Evolutionary conservation across 108 stramenopile genomes (phyloP), one percentile per base, ranked within the genome.

Genomic region (Aurantiochytrium sp.): DNA sequence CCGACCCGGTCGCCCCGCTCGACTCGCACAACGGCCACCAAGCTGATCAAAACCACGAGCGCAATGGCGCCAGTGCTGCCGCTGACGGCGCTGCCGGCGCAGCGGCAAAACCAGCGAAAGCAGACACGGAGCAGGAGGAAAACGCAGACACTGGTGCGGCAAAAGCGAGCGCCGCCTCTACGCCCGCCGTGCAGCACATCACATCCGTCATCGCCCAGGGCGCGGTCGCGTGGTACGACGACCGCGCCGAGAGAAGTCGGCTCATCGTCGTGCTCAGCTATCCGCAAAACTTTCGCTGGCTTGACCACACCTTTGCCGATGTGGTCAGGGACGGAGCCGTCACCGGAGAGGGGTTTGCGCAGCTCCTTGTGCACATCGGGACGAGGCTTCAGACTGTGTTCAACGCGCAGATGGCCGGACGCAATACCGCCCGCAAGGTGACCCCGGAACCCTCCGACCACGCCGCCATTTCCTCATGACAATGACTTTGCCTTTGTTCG

Each of bases 131-230:
- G n/a, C n/a, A n/a, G n/a, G n/a, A n/a, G n/a, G n/a, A n/a, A n/a
- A n/a, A n/a, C n/a, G n/a, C n/a, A n/a, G n/a, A n/a, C n/a, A n/a
- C n/a, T n/a, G n/a, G n/a, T n/a, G 50, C 15, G 50, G 50, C 50
- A 52, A 52, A 52, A 52, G 50, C n/a, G n/a, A n/a, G n/a, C n/a
- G n/a, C n/a, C n/a, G n/a, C n/a, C n/a, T n/a, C n/a, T n/a, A n/a
- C n/a, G n/a, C n/a, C n/a, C n/a, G n/a, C n/a, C n/a, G 42, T 81
- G 1, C 73, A 81, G 27, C 73, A 81, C 73, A 81, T 81, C 39
- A 81, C 73, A 19, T 81, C 73, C n/a, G 73, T 81, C 21, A 81
- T 81, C 24, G 45, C 73, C 12, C 73, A 81, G 32, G 73, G 73
- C 10, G 73, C 73, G 39, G 19, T 81, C 42, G 39, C 19, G 1